Base-by-base conservation (phyloP, 345 rosid genomes). In the Sapria himalayana region DNA sequence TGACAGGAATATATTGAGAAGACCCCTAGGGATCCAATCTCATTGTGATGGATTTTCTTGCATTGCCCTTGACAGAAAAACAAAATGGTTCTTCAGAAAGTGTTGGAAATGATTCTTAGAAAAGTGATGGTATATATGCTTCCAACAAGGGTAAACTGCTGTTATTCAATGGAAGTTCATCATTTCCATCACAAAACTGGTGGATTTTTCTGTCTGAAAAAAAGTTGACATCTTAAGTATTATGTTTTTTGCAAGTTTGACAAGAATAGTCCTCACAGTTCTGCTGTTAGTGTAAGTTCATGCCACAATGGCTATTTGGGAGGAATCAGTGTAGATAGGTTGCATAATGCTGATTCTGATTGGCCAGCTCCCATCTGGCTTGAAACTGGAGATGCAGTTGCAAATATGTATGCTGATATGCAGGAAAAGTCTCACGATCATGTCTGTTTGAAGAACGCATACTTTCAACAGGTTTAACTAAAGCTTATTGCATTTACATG, bases 321-420 rank as follows among this genome's bases (percentile, higher is more conserved):
- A 62, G 67, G 71, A 33, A 13, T 60, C 33, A 71, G 73, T 56
- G 51, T 70, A 33, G 85, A 80, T 41, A 77, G 78, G 66, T 49
- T 57, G 37, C 95, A 69, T 52, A 71, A 31, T 56, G 81, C 70
- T 31, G 63, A 72, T 46, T 70, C 82, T 48, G 65, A 58, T 61
- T 81, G 79, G 39, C 32, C 73, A 43, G 51, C 99, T 61, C 95
- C 95, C 55, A 66, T 70, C 23, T 91, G 93, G 99, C 79, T 91
- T 58, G 95, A 91, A 65, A 91, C 99, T 21, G 95, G 99, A 52
- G 99, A 91, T 47, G 76, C 92, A 41, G 99, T 91, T 52, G 99
- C 76, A 38, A 82, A 66, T 53, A 39, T 84, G 75, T 84, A 84
- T 59, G 55, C 95, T 52, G 79, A 80, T 18, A 59, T 77, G 54